phyloP scores from a whole-genome alignment of 2,329 filamentous ascomycete species.

The Xylaria sp. region DNA sequence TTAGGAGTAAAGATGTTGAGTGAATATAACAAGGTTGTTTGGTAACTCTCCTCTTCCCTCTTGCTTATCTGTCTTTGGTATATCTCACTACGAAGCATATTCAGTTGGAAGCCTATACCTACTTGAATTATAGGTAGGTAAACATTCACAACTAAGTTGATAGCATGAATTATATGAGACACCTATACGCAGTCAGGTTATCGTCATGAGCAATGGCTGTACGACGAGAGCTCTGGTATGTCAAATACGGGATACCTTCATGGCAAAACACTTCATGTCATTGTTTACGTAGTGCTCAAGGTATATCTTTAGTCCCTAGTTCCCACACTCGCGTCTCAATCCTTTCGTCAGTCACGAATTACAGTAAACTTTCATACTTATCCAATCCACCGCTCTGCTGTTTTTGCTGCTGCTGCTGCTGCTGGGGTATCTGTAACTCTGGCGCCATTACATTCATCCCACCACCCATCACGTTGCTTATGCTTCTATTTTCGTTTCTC shows the following conservation, averaged over 20 bases:
- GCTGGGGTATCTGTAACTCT: slow-evolving; percentile 39
- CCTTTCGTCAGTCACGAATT: slow-evolving; percentile 50
- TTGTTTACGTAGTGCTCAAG: background rate
- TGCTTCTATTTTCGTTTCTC: slow-evolving; percentile 40
- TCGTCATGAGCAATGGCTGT: no score
- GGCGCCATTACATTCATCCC: slow-evolving; percentile 31
- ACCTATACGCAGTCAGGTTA: no score
- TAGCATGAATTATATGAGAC: no score
- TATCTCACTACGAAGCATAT: no score
- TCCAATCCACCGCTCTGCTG: slow-evolving; percentile 64
- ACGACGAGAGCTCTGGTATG: no score
- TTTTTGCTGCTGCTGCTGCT: slow-evolving; percentile 49
- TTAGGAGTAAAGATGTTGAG: no score
- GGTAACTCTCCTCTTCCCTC: no score
- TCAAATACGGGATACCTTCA: background rate
- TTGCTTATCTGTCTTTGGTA: no score
- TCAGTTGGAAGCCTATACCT: no score
- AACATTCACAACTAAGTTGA: no score
- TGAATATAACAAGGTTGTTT: no score
- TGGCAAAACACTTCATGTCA: background rate
- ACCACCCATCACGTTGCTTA: slow-evolving; percentile 42
- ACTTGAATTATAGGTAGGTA: no score
- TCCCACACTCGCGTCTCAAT: background rate
- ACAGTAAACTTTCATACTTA: slow-evolving; percentile 75
- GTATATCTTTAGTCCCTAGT: background rate